Percentiles rank a stretch among this genome's conserved stretches.
phyloP scores from a whole-genome alignment of 73 alveolate genomes.

The Stentor roeselii region DNA sequence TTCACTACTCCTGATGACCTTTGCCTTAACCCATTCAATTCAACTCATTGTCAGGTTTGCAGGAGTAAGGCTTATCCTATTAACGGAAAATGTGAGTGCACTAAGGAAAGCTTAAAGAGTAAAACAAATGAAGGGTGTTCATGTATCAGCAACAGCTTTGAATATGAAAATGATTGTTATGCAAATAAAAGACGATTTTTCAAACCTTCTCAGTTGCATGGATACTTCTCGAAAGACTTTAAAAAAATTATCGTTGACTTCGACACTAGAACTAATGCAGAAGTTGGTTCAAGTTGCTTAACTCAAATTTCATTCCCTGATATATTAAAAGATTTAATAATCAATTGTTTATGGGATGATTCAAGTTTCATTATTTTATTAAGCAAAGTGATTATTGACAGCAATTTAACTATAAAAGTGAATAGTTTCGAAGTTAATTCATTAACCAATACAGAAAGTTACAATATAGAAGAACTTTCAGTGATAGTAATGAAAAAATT shows the following conservation, averaged over 20 bases:
- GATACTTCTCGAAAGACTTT: not conserved
- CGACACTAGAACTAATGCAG: too few species aligned
- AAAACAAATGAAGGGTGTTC: not conserved
- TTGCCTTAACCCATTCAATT: too few species aligned
- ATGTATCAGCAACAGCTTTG: not conserved
- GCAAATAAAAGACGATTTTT: not conserved
- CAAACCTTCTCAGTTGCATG: not conserved
- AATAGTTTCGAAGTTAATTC: not conserved
- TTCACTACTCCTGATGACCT: too few species aligned
- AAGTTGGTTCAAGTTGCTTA: not conserved
- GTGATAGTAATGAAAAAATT: not conserved
- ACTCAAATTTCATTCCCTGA: not conserved
- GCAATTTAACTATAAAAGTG: not conserved
- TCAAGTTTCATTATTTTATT: too few species aligned
- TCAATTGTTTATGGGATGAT: not conserved
- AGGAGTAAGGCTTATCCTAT: not conserved
- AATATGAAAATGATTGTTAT: not conserved
- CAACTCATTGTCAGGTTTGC: not conserved
- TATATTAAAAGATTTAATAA: not conserved
- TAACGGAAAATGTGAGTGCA: not conserved
- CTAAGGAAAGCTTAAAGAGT: not conserved
- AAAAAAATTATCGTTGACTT: not conserved
- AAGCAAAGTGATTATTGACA: not conserved
- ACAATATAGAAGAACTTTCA: not conserved
- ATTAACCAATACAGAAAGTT: not conserved